Evolutionary conservation across 208 protist genomes (phyloP), one percentile per base, ranked within the genome.

Genomic region (Trypanosomatidae sp.): DNA sequence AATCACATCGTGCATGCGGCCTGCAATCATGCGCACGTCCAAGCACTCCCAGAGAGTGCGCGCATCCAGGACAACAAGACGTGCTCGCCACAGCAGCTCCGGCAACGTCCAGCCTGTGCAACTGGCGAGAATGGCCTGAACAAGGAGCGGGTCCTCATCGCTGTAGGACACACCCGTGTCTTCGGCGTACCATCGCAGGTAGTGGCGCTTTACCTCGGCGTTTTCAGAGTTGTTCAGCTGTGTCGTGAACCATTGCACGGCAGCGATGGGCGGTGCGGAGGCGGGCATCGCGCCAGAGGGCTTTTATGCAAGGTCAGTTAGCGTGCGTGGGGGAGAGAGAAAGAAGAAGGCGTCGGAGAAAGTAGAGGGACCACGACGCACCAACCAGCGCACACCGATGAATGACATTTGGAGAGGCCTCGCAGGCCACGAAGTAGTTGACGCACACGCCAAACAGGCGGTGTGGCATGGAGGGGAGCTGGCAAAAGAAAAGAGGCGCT

Each of bases 21-120:
- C 0, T 10, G 73, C 19, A 10, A 70, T 46, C 67, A 95, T 87
- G 10, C 28, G 44, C 5, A 66, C 7, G 3, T 75, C 85, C 12
- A 97, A 28, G 41, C 79, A 85, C 73, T 94, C 89, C 89, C 92
- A 97, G 33, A 94, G 46, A 41, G 87, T 86, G 25, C 91, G 84
- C 59, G 80, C 87, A 72, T 97, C 92, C 17, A 84, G 71, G 52
- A 79, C 73, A 49, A 94, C 79, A 36, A 97, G 72, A 25, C 92
- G 87, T 17, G 83, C 85, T 13, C 79, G 79, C 69, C 76, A 74
- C 12, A 87, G 76, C 55, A 74, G n/a, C 62, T 75, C 66, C 8
- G 44, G 10, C 53, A 87, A 60, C 19, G 67, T 80, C 79, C 73
- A 80, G 39, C 56, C 44, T n/a, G 8, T 41, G 7, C 19, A 13